These are phyloP conservation scores for Clitopilus passeckerianus DNA, from an alignment of 768 basidiomycete genomes.

Conservation along the genomic window DNA sequence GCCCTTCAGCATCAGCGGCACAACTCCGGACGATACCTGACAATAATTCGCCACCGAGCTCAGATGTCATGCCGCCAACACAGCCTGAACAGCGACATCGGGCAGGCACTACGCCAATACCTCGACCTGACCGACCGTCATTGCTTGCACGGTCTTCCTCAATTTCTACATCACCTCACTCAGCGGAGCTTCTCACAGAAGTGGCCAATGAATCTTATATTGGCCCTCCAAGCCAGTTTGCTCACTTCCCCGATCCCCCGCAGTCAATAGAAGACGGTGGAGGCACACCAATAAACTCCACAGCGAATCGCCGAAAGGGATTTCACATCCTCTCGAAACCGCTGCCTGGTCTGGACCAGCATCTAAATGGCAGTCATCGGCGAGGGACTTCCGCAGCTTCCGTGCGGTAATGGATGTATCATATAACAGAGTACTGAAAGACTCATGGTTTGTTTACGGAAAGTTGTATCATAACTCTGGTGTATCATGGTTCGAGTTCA, in stretches of 20 bases:
- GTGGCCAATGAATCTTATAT: constrained; percentile 36
- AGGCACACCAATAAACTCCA: constrained; percentile 49
- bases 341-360: constrained; percentile 30
- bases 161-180: constrained; percentile 46
- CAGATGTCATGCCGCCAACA: constrained; percentile 22
- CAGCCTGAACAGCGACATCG: constrained; percentile 51
- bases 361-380: constrained; percentile 35
- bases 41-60: constrained; percentile 13
- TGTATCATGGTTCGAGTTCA: constrained; percentile 9
- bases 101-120: constrained; percentile 63
- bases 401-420: constrained; percentile 31
- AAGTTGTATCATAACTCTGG: constrained; percentile 11
- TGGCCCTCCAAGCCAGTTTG: constrained; percentile 70
- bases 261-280: constrained; percentile 36
- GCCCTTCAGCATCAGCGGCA: constrained; percentile 75
- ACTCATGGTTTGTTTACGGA: not conserved
- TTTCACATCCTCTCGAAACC: constrained; percentile 68
- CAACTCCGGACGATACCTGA: constrained; percentile 54
- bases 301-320: constrained; percentile 58
- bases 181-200: constrained; percentile 10
- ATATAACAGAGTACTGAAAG: constrained; percentile 17
- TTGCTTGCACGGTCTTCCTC: constrained; percentile 51
- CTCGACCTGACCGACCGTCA: constrained; percentile 37
- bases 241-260: constrained; percentile 69
- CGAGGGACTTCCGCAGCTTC: constrained; percentile 50